A percentile compares a stretch with the other conserved stretches of the same genome.
Evolutionary conservation across 164 flowering plant genomes (phyloP).

Genomic region (Annona cherimola): DNA sequence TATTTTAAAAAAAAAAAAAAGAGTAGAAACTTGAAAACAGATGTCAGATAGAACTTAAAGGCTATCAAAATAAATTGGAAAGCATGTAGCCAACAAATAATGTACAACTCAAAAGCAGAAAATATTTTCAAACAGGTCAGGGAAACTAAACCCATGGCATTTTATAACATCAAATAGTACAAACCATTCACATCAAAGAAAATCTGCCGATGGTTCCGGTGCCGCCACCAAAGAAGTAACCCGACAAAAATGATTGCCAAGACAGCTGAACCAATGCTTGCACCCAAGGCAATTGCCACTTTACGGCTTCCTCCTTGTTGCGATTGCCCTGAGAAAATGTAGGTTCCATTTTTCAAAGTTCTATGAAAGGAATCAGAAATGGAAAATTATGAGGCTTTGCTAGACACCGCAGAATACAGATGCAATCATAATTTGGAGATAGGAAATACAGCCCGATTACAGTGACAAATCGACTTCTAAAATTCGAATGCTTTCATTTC

Average conservation of each 20-base stretch:
- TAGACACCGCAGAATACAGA: neutral
- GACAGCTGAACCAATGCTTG: conserved; percentile 59
- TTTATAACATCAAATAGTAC: neutral
- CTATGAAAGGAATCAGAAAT: conserved; percentile 5
- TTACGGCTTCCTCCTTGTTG: conserved; percentile 36
- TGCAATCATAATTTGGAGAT: neutral
- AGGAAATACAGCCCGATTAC: neutral
- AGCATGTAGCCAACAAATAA: neutral
- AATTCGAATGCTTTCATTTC: neutral
- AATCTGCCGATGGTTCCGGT: conserved; percentile 62
- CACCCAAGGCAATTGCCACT: conserved; percentile 50
- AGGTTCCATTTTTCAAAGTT: conserved; percentile 11
- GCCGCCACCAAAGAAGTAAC: conserved; percentile 75
- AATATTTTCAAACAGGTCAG: neutral
- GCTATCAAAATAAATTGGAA: neutral
- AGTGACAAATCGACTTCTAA: neutral
- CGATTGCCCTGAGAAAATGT: conserved; percentile 35
- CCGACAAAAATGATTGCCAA: conserved; percentile 35
- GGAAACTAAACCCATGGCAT: neutral
- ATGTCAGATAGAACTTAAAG: neutral
- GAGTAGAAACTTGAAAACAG: neutral
- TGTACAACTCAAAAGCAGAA: neutral
- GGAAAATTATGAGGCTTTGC: neutral
- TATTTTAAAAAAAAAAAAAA: neutral
- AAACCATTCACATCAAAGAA: conserved; percentile 91